These are phyloP conservation scores for Plasmodium inui DNA, from an alignment of 169 alveolate species.

Conservation along the genomic window DNA sequence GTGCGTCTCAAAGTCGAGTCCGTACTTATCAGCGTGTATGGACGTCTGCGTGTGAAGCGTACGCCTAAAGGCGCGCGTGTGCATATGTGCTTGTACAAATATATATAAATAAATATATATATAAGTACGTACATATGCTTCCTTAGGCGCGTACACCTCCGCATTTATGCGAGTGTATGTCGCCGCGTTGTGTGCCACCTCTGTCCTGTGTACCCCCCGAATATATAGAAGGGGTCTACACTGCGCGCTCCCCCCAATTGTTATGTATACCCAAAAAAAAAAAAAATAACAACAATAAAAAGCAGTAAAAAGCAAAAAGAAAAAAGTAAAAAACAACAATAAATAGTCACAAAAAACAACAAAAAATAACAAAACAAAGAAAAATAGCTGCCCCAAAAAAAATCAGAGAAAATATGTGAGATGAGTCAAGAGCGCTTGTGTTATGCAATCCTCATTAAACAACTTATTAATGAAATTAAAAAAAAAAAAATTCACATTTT, in stretches of 20 bases:
- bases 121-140: neutral
- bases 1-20: neutral
- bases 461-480: neutral
- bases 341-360: neutral
- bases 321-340: neutral
- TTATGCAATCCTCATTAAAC: neutral
- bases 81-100: neutral
- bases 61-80: neutral
- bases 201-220: neutral
- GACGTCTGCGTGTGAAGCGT: neutral
- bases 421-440: neutral
- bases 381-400: neutral
- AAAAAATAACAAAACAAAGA: neutral
- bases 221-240: neutral
- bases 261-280: neutral
- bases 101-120: no score
- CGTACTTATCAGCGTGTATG: neutral
- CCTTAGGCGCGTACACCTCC: neutral
- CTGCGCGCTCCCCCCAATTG: neutral
- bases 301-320: neutral
- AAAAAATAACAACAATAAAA: neutral
- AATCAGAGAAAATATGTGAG: neutral
- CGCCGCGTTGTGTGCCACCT: neutral
- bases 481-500: neutral
- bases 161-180: neutral